Evolutionary conservation across 1,139 yeast species (phyloP).

Genomic region (Saccharomyces hybrid): DNA sequence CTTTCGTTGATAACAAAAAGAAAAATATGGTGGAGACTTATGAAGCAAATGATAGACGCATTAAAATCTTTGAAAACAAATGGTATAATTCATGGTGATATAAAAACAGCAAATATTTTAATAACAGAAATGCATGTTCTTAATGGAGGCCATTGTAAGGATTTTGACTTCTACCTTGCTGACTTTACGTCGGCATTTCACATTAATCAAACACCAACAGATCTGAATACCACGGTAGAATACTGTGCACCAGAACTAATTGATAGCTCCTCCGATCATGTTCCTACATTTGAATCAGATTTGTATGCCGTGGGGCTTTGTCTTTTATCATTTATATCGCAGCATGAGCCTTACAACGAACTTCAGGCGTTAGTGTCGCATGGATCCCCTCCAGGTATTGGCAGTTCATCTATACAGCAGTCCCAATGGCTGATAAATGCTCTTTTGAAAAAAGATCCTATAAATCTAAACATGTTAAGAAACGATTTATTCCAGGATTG

Average conservation of each 20-base stretch:
- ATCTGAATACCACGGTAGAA: slow-evolving; percentile 14
- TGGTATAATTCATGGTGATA: slow-evolving; percentile 17
- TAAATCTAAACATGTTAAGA: slow-evolving; percentile 38
- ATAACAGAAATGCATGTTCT: slow-evolving; percentile 1
- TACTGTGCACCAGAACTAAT: slow-evolving; percentile 18
- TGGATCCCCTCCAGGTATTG: neutral
- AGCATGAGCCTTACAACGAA: slow-evolving; percentile 16
- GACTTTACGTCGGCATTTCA: slow-evolving; percentile 14
- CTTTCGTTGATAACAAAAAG: neutral
- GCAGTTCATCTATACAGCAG: slow-evolving; percentile 13
- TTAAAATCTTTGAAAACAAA: slow-evolving; percentile 9
- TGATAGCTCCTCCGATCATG: neutral
- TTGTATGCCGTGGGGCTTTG: slow-evolving; percentile 19
- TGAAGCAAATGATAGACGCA: slow-evolving; percentile 8
- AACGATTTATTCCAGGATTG: slow-evolving; percentile 50
- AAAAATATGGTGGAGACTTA: slow-evolving; percentile 12
- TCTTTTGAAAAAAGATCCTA: slow-evolving; percentile 15
- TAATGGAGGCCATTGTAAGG: neutral
- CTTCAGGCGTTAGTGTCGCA: slow-evolving; percentile 5
- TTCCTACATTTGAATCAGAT: slow-evolving; percentile 10
- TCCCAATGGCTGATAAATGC: slow-evolving; percentile 20
- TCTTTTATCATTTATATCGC: slow-evolving; percentile 15
- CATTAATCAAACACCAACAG: neutral
- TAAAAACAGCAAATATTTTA: slow-evolving; percentile 18
- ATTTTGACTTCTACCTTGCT: slow-evolving; percentile 9